Base-by-base conservation (phyloP, 495 filamentous ascomycete genomes). In the Tuber microsphaerosporum region DNA sequence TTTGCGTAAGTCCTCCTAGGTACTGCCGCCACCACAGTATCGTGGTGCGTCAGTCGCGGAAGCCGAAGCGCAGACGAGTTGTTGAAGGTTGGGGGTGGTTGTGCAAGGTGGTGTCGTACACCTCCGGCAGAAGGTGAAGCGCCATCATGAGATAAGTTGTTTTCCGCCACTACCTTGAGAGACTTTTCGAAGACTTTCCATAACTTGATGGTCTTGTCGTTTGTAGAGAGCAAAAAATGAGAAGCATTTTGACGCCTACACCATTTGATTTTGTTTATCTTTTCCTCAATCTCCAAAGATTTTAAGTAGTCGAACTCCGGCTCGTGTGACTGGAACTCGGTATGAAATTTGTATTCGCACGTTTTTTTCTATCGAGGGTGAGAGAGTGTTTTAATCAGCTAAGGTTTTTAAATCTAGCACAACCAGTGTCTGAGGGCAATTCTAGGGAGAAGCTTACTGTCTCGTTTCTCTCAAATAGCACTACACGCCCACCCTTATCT, bases 261-360 rank as follows among this genome's bases (percentile, higher is more conserved):
- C 95, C 95, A 99, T 86, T 98, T 99, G 85, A 99, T 99, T 87
- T 99, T 99, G 88, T 99, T 99, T 88, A 99, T 99, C 87, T 99
- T 99, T 86, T 99, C 95, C 88, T 99, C 95, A 80, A 99, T 99
- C 86, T 99, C 95, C 75, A 99, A 88, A 34, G 95, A 99, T 86
- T 99, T 99, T 74, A 99, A 89, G 84, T 99, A 99, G 83, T 99
- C 95, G 84, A 99, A 99, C 84, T 99, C 95, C 34, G 95, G 95
- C 84, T 99, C 95, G 85, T 99, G 95, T 73, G 95, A 99, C 88
- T 99, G 95, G 77, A 99, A 99, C 83, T 99, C 95, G 82, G 95
- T 99, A 84, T 99, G 95, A 85, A 99, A 99, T 84, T 99, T 99
- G 88, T 99, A 99, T 85, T 99, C 95, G 88, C 95, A 99, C 20